Conservation (phyloP, 2,329 filamentous ascomycete species). For the Trichophaea hybrida region DNA sequence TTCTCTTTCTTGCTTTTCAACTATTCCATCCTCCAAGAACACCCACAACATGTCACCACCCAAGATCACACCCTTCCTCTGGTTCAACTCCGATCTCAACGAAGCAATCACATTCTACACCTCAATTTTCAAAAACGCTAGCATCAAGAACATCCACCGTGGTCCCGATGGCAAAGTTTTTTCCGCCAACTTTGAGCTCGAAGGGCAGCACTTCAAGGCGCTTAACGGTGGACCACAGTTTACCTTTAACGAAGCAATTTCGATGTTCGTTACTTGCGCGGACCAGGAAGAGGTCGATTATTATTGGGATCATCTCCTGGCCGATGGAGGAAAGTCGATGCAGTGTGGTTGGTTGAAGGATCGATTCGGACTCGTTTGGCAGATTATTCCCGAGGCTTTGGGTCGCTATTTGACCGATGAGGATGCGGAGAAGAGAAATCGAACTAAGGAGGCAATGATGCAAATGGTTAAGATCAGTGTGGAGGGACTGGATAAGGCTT, state of each 20-base stretch:
- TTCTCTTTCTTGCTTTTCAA: too few species aligned
- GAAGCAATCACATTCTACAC: conserved; percentile 35
- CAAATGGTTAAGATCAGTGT: background rate
- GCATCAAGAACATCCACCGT: background rate
- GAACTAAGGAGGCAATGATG: background rate
- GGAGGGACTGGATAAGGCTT: background rate
- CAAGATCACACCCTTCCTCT: conserved; percentile 31
- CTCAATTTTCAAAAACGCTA: conserved; percentile 33
- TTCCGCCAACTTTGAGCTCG: conserved; percentile 32
- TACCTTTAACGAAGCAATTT: conserved; percentile 34
- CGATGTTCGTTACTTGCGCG: conserved; percentile 35
- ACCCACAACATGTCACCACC: background rate
- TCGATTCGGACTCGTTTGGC: conserved; percentile 33
- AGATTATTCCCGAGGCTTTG: conserved; percentile 33
- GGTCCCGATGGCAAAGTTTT: conserved; percentile 25
- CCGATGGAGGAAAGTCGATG: conserved; percentile 32
- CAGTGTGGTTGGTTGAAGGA: conserved; percentile 38
- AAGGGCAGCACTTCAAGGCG: conserved; percentile 33
- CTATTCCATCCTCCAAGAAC: too few species aligned
- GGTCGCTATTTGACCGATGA: background rate
- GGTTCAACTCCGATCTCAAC: conserved; percentile 34
- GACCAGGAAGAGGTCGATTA: conserved; percentile 38
- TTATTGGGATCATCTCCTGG: conserved; percentile 35
- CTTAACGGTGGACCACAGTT: conserved; percentile 36
- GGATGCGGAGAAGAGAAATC: background rate